Evolutionary conservation across 306 rosid genomes (phyloP).

Genomic region (Vigna reflexopilosa): DNA sequence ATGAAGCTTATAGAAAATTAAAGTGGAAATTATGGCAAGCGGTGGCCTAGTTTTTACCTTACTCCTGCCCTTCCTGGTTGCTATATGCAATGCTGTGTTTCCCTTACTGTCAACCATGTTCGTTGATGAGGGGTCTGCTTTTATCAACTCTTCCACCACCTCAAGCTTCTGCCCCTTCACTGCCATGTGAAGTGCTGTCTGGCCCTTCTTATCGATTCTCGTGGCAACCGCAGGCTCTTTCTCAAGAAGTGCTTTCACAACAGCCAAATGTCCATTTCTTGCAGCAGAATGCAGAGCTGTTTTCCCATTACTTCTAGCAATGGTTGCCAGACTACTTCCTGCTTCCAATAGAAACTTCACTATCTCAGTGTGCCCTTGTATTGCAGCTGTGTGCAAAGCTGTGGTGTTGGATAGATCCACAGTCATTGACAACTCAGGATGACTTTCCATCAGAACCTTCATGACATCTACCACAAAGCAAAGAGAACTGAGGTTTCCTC

Average conservation of each 20-base stretch:
- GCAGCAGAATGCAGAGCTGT: slow-evolving; percentile 96
- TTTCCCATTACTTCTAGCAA: slow-evolving; percentile 93
- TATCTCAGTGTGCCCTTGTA: slow-evolving; percentile 80
- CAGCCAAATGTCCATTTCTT: slow-evolving; percentile 86
- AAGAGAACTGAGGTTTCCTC: slow-evolving; percentile 18
- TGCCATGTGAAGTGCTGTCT: slow-evolving; percentile 98
- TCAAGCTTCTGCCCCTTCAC: slow-evolving; percentile 85
- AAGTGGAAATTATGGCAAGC: neutral
- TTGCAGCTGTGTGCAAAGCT: slow-evolving; percentile 95
- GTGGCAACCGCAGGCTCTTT: slow-evolving; percentile 68
- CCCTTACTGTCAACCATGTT: slow-evolving; percentile 85
- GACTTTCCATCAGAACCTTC: slow-evolving; percentile 76
- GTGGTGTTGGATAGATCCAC: slow-evolving; percentile 94
- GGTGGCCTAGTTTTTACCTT: slow-evolving; percentile 61
- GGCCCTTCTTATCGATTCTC: slow-evolving; percentile 87
- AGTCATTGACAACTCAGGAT: slow-evolving; percentile 88
- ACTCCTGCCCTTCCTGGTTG: slow-evolving; percentile 80
- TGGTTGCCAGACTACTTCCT: slow-evolving; percentile 82
- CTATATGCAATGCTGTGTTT: slow-evolving; percentile 85
- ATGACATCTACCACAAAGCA: slow-evolving; percentile 65
- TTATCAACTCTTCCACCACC: slow-evolving; percentile 76
- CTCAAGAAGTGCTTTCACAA: slow-evolving; percentile 64
- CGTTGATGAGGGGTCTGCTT: slow-evolving; percentile 61
- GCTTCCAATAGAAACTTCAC: slow-evolving; percentile 76
- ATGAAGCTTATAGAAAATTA: neutral